Percentiles rank a stretch among this genome's conserved stretches.
phyloP scores from a whole-genome alignment of 1,139 yeast species.

The Geotrichum candidum region DNA sequence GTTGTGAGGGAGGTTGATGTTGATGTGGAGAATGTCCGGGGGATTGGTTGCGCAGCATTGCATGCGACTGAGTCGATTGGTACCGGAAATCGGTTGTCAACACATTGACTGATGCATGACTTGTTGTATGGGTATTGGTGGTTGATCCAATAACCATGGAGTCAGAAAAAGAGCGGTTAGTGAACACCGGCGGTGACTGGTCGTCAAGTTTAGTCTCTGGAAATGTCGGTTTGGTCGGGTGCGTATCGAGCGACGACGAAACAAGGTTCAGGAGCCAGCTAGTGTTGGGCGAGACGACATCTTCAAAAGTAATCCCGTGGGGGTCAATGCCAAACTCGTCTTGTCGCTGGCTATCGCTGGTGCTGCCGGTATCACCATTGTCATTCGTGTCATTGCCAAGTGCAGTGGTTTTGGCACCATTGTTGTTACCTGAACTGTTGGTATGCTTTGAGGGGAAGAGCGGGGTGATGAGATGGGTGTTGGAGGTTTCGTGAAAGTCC shows the following conservation, averaged over 20 bases:
- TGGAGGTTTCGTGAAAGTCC: not conserved
- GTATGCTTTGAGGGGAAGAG: not conserved
- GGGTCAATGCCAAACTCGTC: constrained; percentile 4
- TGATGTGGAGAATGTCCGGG: not conserved
- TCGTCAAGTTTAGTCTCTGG: constrained; percentile 2
- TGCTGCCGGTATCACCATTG: not conserved
- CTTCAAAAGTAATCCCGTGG: constrained; percentile 8
- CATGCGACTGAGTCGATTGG: not conserved
- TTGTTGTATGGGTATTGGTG: not conserved
- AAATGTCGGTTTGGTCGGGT: not conserved
- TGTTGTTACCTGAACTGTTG: not conserved
- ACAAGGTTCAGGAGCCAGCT: constrained; percentile 16
- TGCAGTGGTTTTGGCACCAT: not conserved
- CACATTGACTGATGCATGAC: not conserved
- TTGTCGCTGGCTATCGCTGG: not conserved
- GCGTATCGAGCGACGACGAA: constrained; percentile 3
- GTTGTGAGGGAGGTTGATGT: not conserved
- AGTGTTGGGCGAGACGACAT: constrained; percentile 13
- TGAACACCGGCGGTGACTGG: not conserved
- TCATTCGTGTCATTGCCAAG: not conserved
- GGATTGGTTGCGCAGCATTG: not conserved
- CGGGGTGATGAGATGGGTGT: not conserved
- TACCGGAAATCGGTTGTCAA: not conserved
- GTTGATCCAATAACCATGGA: not conserved
- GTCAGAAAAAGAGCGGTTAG: not conserved